Evolutionary conservation across 192 early-diverging fungal species (phyloP).

Genomic region (Gigaspora rosea): DNA sequence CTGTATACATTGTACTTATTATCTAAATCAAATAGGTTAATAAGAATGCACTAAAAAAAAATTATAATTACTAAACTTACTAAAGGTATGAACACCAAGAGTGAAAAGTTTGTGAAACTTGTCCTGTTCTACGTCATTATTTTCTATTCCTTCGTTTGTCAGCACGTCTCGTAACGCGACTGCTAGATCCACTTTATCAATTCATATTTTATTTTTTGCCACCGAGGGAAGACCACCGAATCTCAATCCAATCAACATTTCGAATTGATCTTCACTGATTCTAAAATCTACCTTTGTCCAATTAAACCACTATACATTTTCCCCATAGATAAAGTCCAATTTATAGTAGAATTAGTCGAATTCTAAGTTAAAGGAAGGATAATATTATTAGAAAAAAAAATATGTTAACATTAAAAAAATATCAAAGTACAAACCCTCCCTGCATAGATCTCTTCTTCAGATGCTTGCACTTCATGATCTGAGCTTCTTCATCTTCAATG

Average conservation of each 20-base stretch:
- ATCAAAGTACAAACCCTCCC: too few species aligned
- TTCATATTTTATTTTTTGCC: conserved; percentile 17
- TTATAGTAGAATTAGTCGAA: too few species aligned
- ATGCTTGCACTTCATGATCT: too few species aligned
- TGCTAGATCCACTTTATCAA: conserved; percentile 20
- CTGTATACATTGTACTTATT: conserved; percentile 30
- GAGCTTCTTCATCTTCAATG: too few species aligned
- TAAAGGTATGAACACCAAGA: conserved; percentile 7
- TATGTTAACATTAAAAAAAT: too few species aligned
- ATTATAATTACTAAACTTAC: conserved; percentile 14
- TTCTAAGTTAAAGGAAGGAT: too few species aligned
- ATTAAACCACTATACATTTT: conserved; percentile 25
- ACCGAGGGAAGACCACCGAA: conserved; percentile 17
- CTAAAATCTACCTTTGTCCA: conserved; percentile 18
- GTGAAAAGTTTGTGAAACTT: conserved; percentile 12
- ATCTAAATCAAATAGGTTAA: conserved; percentile 18
- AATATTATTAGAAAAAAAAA: too few species aligned
- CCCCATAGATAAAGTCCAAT: too few species aligned
- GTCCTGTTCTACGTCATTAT: conserved; percentile 12
- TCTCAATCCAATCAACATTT: conserved; percentile 20
- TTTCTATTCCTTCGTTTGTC: conserved; percentile 18
- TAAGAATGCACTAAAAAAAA: conserved; percentile 1
- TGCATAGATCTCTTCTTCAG: too few species aligned
- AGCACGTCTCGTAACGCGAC: conserved; percentile 19
- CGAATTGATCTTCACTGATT: conserved; percentile 15